Base-by-base conservation (phyloP, 805 yeast species). In the Maudiozyma pseudohumilis region DNA sequence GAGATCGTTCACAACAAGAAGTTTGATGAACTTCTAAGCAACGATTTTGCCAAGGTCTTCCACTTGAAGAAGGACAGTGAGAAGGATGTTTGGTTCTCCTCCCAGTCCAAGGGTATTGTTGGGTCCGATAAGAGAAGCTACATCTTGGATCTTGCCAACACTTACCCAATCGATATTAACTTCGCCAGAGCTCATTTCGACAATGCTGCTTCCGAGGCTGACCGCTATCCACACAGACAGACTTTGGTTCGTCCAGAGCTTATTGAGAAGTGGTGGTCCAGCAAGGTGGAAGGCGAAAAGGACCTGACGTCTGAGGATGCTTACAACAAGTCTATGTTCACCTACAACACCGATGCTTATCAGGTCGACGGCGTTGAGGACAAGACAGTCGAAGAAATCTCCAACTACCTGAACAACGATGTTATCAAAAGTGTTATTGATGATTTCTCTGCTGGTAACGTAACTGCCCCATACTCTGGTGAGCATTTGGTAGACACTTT, bases 121-220 rank as follows among this genome's bases (percentile, higher is more conserved):
- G 96, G 97, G 36, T 72, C 79, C 40, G 97, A 89, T 56, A 82
- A 82, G 29, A 75, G 96, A 49, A 73, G 75, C 43, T 92, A 89
- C 55, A 65, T 87, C 45, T 72, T 89, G 51, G 97, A 92, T 53
- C 67, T 89, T 45, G 83, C 77, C 66, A 74, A 92, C 51, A 67
- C 88, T 12, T 74, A 94, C 12, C 97, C 96, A 26, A 65, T 81
- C 36, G 98, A 89, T 62, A 69, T 87, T 40, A 74, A 70, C 41
- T 88, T 88, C 53, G 70, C 75, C 38, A 88, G 80, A 40, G 60
- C 64, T n/a, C 52, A 77, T 54, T 73, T 46, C 47, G 70, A 67
- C 44, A 46, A 40, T 13, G 63, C 58, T 2, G 44, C 56, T 5
- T 68, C 59, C n/a, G 52, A 53, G 26, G 60, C 64, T 4, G 56